These are phyloP conservation scores for Suillus subaureus DNA, from an alignment of 768 basidiomycete genomes.

Conservation along the genomic window DNA sequence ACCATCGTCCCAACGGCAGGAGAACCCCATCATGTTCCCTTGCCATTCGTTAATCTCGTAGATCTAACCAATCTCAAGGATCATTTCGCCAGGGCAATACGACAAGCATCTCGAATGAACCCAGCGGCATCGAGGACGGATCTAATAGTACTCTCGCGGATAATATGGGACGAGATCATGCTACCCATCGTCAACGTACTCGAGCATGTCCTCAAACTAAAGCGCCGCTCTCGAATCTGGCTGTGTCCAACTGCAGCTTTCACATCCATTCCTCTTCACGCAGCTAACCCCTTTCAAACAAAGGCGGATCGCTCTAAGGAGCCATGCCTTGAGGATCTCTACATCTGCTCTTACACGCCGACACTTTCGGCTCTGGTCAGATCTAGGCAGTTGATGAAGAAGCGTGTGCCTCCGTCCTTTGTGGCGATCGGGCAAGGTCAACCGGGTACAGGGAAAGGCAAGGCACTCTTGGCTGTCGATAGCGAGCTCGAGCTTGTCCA, in stretches of 20 bases:
- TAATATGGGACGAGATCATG: conserved; percentile 5
- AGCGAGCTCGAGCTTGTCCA: conserved; percentile 19
- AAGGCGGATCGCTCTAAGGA: conserved; percentile 6
- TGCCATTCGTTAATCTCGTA: conserved; percentile 18
- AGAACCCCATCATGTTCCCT: conserved; percentile 15
- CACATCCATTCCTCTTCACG: conserved; percentile 15
- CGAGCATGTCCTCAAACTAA: not conserved
- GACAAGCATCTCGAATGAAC: conserved; percentile 8
- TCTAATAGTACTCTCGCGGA: conserved; percentile 2
- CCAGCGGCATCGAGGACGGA: conserved; percentile 15
- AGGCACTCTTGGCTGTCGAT: not conserved
- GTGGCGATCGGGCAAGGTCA: conserved; percentile 7
- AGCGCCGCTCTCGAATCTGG: conserved; percentile 6
- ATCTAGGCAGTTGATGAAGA: conserved; percentile 5
- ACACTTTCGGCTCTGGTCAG: conserved; percentile 12
- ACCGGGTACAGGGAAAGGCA: conserved; percentile 5
- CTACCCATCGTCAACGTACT: conserved; percentile 5
- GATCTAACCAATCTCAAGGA: conserved; percentile 16
- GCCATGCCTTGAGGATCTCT: conserved; percentile 9
- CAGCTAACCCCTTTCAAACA: conserved; percentile 31
- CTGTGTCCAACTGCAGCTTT: conserved; percentile 15
- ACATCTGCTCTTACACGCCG: conserved; percentile 16
- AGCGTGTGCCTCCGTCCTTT: not conserved
- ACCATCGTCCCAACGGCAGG: conserved; percentile 9
- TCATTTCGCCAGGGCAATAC: conserved; percentile 10